These are phyloP conservation scores for Chenopodium album DNA, from an alignment of 148 eudicot genomes.

Conservation along the genomic window DNA sequence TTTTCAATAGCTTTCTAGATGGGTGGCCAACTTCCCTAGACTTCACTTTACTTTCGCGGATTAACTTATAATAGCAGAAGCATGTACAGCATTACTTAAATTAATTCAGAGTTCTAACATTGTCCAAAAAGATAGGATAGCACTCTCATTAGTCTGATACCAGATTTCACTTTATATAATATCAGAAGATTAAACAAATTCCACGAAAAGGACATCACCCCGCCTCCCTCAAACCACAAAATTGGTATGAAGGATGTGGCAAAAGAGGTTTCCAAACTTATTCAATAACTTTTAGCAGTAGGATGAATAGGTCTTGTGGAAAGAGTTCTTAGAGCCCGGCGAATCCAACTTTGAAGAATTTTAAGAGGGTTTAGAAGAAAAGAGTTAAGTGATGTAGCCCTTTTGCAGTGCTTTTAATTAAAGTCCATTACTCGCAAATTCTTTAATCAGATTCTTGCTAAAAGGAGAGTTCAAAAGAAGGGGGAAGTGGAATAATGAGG, in stretches of 20 bases:
- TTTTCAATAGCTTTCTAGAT: not conserved
- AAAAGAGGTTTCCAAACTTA: slow-evolving; percentile 19
- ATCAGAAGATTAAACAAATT: slow-evolving; percentile 13
- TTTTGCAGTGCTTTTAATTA: slow-evolving; percentile 35
- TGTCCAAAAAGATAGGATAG: slow-evolving; percentile 7
- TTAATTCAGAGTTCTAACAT: slow-evolving; percentile 12
- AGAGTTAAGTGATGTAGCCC: slow-evolving; percentile 27
- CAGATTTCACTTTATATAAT: not conserved
- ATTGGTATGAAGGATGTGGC: slow-evolving; percentile 11
- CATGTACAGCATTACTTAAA: not conserved
- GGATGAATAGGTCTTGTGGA: slow-evolving; percentile 24
- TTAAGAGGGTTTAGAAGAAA: slow-evolving; percentile 25
- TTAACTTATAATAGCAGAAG: not conserved
- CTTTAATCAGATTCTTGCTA: slow-evolving; percentile 31
- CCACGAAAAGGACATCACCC: slow-evolving; percentile 11
- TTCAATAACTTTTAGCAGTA: slow-evolving; percentile 26
- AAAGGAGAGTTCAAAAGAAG: slow-evolving; percentile 23
- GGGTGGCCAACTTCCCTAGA: slow-evolving; percentile 10
- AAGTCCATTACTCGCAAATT: slow-evolving; percentile 23
- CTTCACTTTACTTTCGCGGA: slow-evolving; percentile 9
- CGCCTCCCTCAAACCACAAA: not conserved
- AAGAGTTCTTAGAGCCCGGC: slow-evolving; percentile 24
- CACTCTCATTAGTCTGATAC: slow-evolving; percentile 4
- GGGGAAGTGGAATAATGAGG: slow-evolving; percentile 24
- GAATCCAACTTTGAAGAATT: slow-evolving; percentile 32